Conservation (phyloP, 805 yeast genomes). For the Starmera caribaea region DNA sequence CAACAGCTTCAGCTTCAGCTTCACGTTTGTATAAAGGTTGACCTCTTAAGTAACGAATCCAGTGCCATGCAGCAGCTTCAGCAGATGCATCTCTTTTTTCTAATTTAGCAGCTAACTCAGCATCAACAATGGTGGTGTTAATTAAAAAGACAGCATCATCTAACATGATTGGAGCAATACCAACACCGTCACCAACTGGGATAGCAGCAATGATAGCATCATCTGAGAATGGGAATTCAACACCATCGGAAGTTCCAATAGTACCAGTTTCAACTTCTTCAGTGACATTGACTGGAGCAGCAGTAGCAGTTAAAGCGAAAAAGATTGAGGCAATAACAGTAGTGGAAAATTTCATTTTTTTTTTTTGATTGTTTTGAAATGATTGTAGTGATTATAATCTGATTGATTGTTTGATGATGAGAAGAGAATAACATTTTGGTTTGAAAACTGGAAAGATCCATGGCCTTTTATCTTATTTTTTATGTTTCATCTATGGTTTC, state of each 20-base stretch:
- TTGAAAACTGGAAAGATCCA: too few relatives aligned
- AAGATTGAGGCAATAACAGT: conserved; percentile 6
- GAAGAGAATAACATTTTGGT: too few relatives aligned
- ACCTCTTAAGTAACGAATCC: neutral
- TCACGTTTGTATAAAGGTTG: conserved; percentile 2
- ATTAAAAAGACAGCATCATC: conserved; percentile 17
- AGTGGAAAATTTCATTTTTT: conserved; percentile 8
- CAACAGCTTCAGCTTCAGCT: conserved; percentile 3
- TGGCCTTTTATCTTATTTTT: too few relatives aligned
- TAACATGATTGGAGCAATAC: conserved; percentile 14
- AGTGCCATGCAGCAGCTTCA: conserved; percentile 5
- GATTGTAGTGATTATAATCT: too few relatives aligned
- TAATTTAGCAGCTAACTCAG: neutral
- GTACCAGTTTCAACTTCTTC: conserved; percentile 2
- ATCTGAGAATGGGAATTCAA: conserved; percentile 18
- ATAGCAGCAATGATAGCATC: conserved; percentile 17
- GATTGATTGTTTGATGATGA: too few relatives aligned
- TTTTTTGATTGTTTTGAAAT: too few relatives aligned
- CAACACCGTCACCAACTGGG: conserved; percentile 13
- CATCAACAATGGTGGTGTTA: conserved; percentile 13
- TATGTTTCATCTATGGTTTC: too few relatives aligned
- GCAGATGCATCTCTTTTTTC: conserved; percentile 4
- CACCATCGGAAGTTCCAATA: conserved; percentile 9
- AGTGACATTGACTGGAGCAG: conserved; percentile 5
- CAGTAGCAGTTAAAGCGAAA: conserved; percentile 3